phyloP scores from a whole-genome alignment of 257 asterid genomes.

The Schizonepeta tenuifolia region DNA sequence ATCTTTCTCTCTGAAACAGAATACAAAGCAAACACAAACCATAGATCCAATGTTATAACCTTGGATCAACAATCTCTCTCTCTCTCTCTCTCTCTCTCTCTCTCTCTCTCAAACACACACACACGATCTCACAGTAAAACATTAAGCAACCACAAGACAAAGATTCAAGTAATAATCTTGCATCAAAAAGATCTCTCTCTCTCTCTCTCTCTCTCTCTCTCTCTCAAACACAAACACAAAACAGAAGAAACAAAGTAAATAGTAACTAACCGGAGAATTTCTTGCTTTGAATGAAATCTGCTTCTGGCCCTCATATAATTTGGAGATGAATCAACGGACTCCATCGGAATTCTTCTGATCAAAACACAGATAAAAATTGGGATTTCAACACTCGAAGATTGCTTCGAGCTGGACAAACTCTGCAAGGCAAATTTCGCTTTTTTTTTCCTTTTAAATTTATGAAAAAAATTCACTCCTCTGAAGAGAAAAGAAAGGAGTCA shows the following conservation, averaged over 20 bases:
- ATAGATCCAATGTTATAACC: too few species aligned
- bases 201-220: neutral
- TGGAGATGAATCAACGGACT: constrained; percentile 61
- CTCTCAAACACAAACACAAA: neutral
- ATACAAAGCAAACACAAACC: neutral
- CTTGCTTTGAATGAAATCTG: constrained; percentile 53
- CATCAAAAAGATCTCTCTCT: neutral
- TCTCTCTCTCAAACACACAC: neutral
- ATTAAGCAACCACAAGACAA: neutral
- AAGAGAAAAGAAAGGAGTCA: constrained; percentile 32
- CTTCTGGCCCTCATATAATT: constrained; percentile 45
- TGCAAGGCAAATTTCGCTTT: neutral
- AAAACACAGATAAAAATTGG: constrained; percentile 28
- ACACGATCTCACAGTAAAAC: neutral
- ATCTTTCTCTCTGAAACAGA: neutral
- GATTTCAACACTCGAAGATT: constrained; percentile 38
- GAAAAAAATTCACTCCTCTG: neutral
- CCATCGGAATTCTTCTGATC: constrained; percentile 38
- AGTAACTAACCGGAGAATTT: constrained; percentile 50
- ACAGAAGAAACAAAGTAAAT: neutral
- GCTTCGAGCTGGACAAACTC: constrained; percentile 10
- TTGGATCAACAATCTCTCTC: too few species aligned
- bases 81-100: neutral
- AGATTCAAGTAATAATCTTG: neutral
- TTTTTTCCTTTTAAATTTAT: neutral